A percentile compares a stretch with the other conserved stretches of the same genome.
These are phyloP conservation scores for Pseudozyma sp. DNA, from an alignment of 1,284 basidiomycete species.

Conservation along the genomic window DNA sequence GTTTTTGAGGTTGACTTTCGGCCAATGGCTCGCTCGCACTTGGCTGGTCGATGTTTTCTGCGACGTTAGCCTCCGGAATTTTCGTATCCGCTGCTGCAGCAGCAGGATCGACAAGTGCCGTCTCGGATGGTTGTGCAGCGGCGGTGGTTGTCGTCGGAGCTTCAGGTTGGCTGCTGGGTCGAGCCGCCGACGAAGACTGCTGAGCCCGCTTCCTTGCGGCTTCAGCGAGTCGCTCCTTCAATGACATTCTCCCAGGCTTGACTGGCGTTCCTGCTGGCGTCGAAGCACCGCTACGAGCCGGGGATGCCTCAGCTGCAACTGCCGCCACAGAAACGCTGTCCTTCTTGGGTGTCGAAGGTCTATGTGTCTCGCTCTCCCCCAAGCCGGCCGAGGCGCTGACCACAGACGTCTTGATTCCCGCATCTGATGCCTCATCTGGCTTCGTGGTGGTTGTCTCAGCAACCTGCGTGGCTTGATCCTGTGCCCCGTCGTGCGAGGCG, in stretches of 20 bases:
- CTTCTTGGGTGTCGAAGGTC: constrained; percentile 19
- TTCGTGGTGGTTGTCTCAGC: not conserved
- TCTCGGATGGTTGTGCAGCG: constrained; percentile 3
- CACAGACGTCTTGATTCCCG: not conserved
- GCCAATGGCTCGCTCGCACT: not conserved
- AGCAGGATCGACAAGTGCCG: not conserved
- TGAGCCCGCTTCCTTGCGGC: constrained; percentile 52
- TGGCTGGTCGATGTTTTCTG: not conserved
- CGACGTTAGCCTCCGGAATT: not conserved
- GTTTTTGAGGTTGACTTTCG: not conserved
- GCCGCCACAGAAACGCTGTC: not conserved
- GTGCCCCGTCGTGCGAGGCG: too few species aligned
- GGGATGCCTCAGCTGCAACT: constrained; percentile 16
- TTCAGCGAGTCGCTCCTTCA: constrained; percentile 56
- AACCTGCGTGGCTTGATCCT: not conserved
- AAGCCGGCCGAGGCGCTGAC: not conserved
- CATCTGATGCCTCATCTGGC: not conserved
- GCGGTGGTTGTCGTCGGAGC: not conserved
- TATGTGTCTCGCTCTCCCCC: not conserved
- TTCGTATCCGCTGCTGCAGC: not conserved
- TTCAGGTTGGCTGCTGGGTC: constrained; percentile 7
- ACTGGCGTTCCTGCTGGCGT: constrained; percentile 32
- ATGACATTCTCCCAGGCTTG: constrained; percentile 45
- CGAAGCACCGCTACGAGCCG: constrained; percentile 33
- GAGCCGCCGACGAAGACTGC: constrained; percentile 16